Conservation (phyloP, 306 rosid genomes). For the Benincasa hispida region DNA sequence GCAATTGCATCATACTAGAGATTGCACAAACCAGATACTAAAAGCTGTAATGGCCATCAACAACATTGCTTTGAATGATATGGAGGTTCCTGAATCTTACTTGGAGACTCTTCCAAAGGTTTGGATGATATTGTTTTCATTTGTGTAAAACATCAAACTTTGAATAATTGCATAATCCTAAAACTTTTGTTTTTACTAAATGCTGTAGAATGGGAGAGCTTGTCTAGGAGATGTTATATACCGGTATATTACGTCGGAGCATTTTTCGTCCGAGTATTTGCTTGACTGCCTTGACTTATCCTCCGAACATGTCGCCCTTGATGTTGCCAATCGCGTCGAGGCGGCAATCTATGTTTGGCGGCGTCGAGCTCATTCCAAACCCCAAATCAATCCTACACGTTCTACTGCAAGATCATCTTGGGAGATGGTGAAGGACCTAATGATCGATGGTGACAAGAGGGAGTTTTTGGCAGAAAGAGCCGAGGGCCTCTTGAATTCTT, state of each 20-base stretch:
- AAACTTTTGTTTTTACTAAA: neutral
- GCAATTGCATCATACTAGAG: conserved; percentile 67
- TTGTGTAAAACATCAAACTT: neutral
- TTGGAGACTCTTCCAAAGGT: conserved; percentile 81
- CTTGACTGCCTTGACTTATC: conserved; percentile 92
- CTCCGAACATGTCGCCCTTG: conserved; percentile 85
- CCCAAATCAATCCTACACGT: conserved; percentile 42
- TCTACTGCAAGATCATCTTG: conserved; percentile 81
- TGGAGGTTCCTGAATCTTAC: conserved; percentile 90
- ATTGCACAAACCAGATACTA: conserved; percentile 63
- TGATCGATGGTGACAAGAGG: conserved; percentile 81
- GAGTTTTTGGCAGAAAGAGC: conserved; percentile 84
- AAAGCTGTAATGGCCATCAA: conserved; percentile 91
- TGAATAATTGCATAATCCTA: neutral
- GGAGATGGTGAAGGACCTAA: conserved; percentile 81
- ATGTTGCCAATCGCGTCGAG: conserved; percentile 83
- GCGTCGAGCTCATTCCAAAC: conserved; percentile 49
- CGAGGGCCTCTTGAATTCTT: conserved; percentile 45
- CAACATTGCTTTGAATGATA: conserved; percentile 55
- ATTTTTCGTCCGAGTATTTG: conserved; percentile 60
- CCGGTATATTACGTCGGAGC: conserved; percentile 77
- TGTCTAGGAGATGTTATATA: conserved; percentile 81
- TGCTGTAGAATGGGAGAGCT: conserved; percentile 73
- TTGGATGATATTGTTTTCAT: neutral
- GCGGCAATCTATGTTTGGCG: conserved; percentile 85